phyloP scores from a whole-genome alignment of 1,284 basidiomycete species.

The Takashimella tepidaria region DNA sequence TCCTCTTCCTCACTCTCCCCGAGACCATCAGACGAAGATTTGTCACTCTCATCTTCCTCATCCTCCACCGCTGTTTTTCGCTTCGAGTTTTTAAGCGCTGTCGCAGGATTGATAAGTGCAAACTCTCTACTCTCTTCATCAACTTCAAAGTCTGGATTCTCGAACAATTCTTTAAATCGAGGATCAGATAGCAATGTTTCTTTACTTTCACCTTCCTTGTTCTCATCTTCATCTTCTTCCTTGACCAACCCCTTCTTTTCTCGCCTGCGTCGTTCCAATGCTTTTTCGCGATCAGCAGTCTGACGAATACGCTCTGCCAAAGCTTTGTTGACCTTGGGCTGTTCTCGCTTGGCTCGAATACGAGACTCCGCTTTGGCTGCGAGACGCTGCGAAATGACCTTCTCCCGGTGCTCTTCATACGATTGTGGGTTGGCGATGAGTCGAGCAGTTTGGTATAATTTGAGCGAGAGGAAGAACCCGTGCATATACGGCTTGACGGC shows the following conservation, averaged over 20 bases:
- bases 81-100: slow-evolving; percentile 49
- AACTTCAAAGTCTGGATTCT: slow-evolving; percentile 89
- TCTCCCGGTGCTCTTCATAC: slow-evolving; percentile 89
- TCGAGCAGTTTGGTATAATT: slow-evolving; percentile 91
- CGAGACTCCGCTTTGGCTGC: slow-evolving; percentile 89
- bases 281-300: slow-evolving; percentile 65
- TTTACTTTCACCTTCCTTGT: slow-evolving; percentile 29
- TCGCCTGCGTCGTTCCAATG: slow-evolving; percentile 59
- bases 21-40: slow-evolving; percentile 64
- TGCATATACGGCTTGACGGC: slow-evolving; percentile 99
- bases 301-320: slow-evolving; percentile 79
- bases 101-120: slow-evolving; percentile 83
- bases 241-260: slow-evolving; percentile 47
- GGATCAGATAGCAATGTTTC: slow-evolving; percentile 72
- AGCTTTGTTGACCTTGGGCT: slow-evolving; percentile 78
- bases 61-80: slow-evolving; percentile 77
- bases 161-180: slow-evolving; percentile 86
- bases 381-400: slow-evolving; percentile 78
- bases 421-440: slow-evolving; percentile 94
- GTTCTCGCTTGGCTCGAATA: slow-evolving; percentile 72
- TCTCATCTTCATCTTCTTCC: slow-evolving; percentile 22
- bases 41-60: slow-evolving; percentile 82
- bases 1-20: slow-evolving; percentile 43
- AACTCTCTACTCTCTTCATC: slow-evolving; percentile 84
- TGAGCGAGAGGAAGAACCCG: slow-evolving; percentile 94